These are phyloP conservation scores for Allium fistulosum DNA, from an alignment of 106 monocot genomes.

Conservation along the genomic window DNA sequence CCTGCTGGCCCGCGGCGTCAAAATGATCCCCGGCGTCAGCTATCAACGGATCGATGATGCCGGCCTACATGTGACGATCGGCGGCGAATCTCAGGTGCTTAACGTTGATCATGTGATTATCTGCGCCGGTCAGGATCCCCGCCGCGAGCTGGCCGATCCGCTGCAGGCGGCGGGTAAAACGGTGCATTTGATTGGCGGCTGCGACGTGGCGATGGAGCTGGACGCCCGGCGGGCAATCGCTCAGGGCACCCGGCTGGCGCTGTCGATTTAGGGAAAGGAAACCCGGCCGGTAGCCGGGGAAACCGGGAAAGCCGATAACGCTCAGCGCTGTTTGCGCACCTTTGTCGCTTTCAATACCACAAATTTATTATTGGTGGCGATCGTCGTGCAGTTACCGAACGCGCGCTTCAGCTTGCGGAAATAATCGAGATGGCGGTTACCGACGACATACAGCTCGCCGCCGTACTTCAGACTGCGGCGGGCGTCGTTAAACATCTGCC, in stretches of 20 bases:
- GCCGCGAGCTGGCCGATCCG: background rate
- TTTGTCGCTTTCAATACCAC: too few relatives aligned
- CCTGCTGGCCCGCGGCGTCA: background rate
- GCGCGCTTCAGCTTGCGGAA: too few relatives aligned
- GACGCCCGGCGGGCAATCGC: background rate
- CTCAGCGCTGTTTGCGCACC: too few relatives aligned
- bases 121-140: background rate
- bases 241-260: background rate
- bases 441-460: too few relatives aligned
- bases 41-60: background rate
- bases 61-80: background rate
- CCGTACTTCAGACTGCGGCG: too few relatives aligned
- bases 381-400: too few relatives aligned
- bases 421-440: too few relatives aligned
- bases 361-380: too few relatives aligned
- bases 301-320: too few relatives aligned
- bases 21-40: background rate
- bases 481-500: too few relatives aligned
- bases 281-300: too few relatives aligned
- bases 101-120: background rate
- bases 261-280: too few relatives aligned
- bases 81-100: background rate
- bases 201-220: background rate
- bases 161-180: background rate
- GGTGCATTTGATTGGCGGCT: background rate